Percentiles rank a stretch among this genome's conserved stretches.
phyloP scores from a whole-genome alignment of 768 basidiomycete genomes.

The Phanerochaete carnosa region DNA sequence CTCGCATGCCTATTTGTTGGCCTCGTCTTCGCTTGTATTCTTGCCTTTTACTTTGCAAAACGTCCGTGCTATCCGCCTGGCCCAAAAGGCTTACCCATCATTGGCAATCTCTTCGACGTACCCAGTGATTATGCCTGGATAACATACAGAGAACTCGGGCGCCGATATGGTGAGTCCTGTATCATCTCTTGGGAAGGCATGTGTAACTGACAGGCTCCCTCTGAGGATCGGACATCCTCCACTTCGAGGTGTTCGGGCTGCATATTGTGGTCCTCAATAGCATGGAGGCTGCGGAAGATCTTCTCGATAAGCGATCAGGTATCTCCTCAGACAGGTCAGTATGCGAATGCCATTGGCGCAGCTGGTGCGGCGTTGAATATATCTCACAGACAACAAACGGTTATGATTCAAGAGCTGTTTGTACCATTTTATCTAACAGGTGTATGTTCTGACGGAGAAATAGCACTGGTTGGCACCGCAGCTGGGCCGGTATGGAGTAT shows the following conservation, averaged over 20 bases:
- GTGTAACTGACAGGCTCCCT: too few species aligned
- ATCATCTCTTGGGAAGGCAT: too few species aligned
- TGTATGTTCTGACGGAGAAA: neutral
- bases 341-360: neutral
- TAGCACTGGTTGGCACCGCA: neutral
- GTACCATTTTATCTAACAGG: neutral
- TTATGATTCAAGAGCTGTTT: neutral
- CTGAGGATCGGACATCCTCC: slow-evolving; percentile 3
- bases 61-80: slow-evolving; percentile 18
- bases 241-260: slow-evolving; percentile 3
- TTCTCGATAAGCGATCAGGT: slow-evolving; percentile 10
- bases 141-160: slow-evolving; percentile 15
- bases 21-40: too few species aligned
- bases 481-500: slow-evolving; percentile 3
- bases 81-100: slow-evolving; percentile 21
- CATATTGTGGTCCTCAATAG: neutral
- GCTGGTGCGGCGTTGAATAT: neutral
- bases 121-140: slow-evolving; percentile 20
- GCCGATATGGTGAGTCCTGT: slow-evolving; percentile 11
- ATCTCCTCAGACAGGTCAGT: slow-evolving; percentile 10
- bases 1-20: neutral
- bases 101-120: slow-evolving; percentile 22
- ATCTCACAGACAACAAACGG: neutral
- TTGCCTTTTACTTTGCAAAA: neutral
- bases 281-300: neutral